Base-by-base conservation (phyloP, 2,329 filamentous ascomycete species). In the Chalara sp. region DNA sequence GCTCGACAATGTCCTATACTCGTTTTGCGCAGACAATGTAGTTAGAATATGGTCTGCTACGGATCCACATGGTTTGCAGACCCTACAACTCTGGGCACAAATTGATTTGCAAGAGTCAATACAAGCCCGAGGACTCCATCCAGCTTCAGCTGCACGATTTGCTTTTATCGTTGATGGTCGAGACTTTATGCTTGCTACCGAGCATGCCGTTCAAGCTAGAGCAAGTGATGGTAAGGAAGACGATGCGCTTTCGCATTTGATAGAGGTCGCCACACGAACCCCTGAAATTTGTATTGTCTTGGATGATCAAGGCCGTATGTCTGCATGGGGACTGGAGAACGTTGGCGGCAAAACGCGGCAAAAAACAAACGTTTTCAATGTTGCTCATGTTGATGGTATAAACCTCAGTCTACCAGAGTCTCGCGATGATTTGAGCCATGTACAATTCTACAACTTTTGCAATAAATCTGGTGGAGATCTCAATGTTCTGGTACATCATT, bases 261-360 rank as follows among this genome's bases (percentile, higher is more conserved):
- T 95, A 42, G 86, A 90, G 58, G 79, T 96, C 58, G 89, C 89
- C 7, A 93, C 92, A 55, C 84, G 85, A 48, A 87, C 79, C 50
- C 89, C 91, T 0, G 93, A 99, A 65, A 81, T 99, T 3, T 93
- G 90, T 58, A 76, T 97, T 29, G 83, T 92, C 6, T 74, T 96
- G 45, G 89, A 97, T 67, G 83, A 84, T n/a, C 74, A 78, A 45
- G 92, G 92, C 1, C 83, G 84, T 57, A 89, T 97, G 86, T 90
- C 88, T 40, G 89, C 89, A 0, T 96, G 92, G 88, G 92, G 89
- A 0, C 71, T 99, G 50, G 91, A 97, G 66, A 91, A 92, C 62
- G 79, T 95, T 21, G 85, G 86, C 35, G 83, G 80, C 60, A 89
- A 84, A 62, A 73, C 76, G 32, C 81, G 80, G 58, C 80, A 80